Conservation (phyloP, 352 stramenopile species). For the Phytophthora foliorum region DNA sequence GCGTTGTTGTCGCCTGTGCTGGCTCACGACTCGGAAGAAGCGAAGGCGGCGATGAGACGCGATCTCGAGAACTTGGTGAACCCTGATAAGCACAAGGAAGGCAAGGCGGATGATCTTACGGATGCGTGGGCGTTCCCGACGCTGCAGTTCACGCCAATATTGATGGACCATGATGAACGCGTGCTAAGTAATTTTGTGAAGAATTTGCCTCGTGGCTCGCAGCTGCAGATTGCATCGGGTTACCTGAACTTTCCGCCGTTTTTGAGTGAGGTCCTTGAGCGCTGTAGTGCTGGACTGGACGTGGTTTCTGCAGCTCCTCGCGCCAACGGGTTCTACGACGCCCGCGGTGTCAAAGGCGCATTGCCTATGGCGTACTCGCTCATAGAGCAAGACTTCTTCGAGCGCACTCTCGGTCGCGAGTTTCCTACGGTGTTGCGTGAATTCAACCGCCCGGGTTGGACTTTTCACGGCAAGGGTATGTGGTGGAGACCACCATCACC, state of each 20-base stretch:
- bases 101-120: slow-evolving; percentile 14
- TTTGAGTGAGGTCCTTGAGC: slow-evolving; percentile 60
- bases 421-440: slow-evolving; percentile 68
- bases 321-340: slow-evolving; percentile 82
- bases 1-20: slow-evolving; percentile 29
- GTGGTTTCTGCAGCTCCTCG: slow-evolving; percentile 72
- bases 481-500: slow-evolving; percentile 62
- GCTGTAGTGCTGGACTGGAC: slow-evolving; percentile 56
- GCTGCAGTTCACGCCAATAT: slow-evolving; percentile 76
- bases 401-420: slow-evolving; percentile 47
- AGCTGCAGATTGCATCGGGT: slow-evolving; percentile 75
- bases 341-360: slow-evolving; percentile 73
- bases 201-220: slow-evolving; percentile 51
- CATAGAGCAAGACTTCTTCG: slow-evolving; percentile 86
- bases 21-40: slow-evolving; percentile 49
- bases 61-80: slow-evolving; percentile 58
- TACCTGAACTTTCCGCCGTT: slow-evolving; percentile 88
- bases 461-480: slow-evolving; percentile 90
- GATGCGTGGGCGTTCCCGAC: slow-evolving; percentile 82
- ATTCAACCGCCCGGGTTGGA: slow-evolving; percentile 75
- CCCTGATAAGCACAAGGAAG: slow-evolving; percentile 30
- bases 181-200: slow-evolving; percentile 61
- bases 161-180: slow-evolving; percentile 65
- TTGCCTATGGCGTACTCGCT: slow-evolving; percentile 86
- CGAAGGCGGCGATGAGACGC: slow-evolving; percentile 48